Evolutionary conservation across 108 stramenopile genomes (phyloP).

Genomic region (Skeletonema potamos): DNA sequence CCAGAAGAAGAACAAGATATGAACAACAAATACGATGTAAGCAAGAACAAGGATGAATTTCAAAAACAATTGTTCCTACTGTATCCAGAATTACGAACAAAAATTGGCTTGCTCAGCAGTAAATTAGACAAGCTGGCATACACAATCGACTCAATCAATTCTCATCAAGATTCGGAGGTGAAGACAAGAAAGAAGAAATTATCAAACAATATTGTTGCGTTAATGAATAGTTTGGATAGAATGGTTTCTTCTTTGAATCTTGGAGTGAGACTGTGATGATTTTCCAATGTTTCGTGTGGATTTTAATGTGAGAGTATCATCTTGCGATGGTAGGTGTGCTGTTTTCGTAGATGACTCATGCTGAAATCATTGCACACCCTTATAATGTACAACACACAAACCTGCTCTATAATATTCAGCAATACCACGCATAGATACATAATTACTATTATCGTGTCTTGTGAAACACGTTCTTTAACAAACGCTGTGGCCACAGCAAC

Average conservation of each 20-base stretch:
- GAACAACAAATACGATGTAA: background rate
- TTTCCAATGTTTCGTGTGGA: background rate
- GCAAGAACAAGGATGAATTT: background rate
- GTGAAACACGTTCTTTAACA: too few relatives aligned
- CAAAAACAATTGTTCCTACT: slow-evolving; percentile 29
- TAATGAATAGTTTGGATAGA: slow-evolving; percentile 44
- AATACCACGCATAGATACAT: too few relatives aligned
- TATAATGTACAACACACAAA: too few relatives aligned
- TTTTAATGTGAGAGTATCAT: too few relatives aligned
- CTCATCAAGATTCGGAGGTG: slow-evolving; percentile 35
- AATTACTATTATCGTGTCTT: too few relatives aligned
- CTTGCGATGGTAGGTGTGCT: too few relatives aligned
- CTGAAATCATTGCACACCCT: too few relatives aligned
- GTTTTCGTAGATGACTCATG: too few relatives aligned
- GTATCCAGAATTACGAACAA: slow-evolving; percentile 30
- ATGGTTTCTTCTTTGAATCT: slow-evolving; percentile 9
- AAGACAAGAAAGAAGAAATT: slow-evolving; percentile 36
- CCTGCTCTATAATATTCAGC: too few relatives aligned
- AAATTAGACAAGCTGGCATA: slow-evolving; percentile 29
- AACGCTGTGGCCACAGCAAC: too few relatives aligned
- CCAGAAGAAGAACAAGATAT: background rate
- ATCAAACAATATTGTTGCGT: slow-evolving; percentile 30
- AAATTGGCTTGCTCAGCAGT: slow-evolving; percentile 33
- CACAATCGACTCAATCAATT: slow-evolving; percentile 29
- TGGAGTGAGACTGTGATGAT: background rate